Conservation (phyloP, 805 yeast species). For the Pichia heedii region DNA sequence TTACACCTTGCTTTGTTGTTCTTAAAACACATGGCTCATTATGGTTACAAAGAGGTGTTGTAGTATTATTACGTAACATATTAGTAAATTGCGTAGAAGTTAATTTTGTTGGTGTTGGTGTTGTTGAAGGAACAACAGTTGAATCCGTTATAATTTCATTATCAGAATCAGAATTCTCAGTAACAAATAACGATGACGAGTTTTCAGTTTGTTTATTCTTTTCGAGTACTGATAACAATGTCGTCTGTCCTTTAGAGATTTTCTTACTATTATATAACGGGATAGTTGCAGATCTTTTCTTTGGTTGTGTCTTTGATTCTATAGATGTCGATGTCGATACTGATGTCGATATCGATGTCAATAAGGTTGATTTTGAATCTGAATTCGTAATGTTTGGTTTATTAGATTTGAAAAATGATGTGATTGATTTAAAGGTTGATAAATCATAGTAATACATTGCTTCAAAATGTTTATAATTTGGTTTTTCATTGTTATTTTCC, state of each 20-base stretch:
- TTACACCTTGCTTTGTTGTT: slow-evolving; percentile 35
- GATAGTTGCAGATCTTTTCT: slow-evolving; percentile 4
- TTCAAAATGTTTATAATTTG: slow-evolving; percentile 35
- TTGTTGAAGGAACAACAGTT: no score
- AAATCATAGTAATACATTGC: slow-evolving; percentile 41
- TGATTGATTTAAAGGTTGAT: slow-evolving; percentile 22
- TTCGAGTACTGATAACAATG: slow-evolving; percentile 1
- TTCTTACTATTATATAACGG: slow-evolving; percentile 15
- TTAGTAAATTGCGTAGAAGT: background rate
- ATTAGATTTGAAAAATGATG: slow-evolving; percentile 22
- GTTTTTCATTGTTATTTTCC: no score
- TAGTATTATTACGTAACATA: background rate
- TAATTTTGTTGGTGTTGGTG: background rate
- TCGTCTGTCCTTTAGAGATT: slow-evolving; percentile 11
- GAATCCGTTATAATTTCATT: no score
- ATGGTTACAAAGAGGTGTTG: slow-evolving; percentile 39
- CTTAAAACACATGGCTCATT: slow-evolving; percentile 36
- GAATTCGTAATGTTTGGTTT: no score
- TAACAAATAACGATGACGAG: background rate
- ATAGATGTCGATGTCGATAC: background rate
- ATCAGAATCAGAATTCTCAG: background rate
- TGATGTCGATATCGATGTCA: no score
- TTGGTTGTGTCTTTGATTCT: background rate
- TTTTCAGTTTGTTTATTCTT: background rate
- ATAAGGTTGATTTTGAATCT: background rate